A percentile compares a stretch with the other conserved stretches of the same genome.
Conservation (phyloP, 2,329 filamentous ascomycete genomes). For the Shiraia sp. region DNA sequence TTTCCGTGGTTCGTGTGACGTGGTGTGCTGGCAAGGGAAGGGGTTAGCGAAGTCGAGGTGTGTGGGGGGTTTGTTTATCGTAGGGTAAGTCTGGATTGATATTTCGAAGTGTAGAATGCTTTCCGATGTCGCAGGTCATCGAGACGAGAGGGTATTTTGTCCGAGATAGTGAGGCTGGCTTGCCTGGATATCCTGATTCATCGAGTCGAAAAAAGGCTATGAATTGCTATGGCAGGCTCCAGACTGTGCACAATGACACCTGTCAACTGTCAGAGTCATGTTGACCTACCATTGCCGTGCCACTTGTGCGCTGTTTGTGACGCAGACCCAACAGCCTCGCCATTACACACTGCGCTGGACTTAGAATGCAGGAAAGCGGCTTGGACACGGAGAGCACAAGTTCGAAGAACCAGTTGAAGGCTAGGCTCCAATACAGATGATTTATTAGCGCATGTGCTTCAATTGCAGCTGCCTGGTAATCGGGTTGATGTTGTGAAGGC, state of each 20-base stretch:
- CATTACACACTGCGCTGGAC: conserved; percentile 6
- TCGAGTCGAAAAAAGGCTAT: neutral
- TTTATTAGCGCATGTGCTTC: no score
- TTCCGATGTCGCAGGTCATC: no score
- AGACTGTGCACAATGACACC: conserved; percentile 27
- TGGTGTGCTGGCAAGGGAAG: conserved; percentile 2
- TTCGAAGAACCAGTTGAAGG: neutral
- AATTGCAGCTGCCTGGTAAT: no score
- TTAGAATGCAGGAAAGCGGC: conserved; percentile 2
- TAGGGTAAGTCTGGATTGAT: neutral
- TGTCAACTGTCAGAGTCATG: conserved; percentile 30
- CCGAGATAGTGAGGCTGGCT: conserved; percentile 4
- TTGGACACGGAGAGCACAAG: neutral
- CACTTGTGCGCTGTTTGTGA: conserved; percentile 11
- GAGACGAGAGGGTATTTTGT: neutral
- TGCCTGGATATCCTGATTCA: neutral
- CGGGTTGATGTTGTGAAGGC: neutral
- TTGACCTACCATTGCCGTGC: conserved; percentile 9
- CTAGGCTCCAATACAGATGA: no score
- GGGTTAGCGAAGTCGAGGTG: no score
- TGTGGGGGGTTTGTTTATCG: no score
- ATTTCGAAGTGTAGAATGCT: no score
- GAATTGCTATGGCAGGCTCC: no score
- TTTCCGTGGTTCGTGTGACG: conserved; percentile 3
- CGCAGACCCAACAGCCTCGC: conserved; percentile 14